A percentile compares a stretch with the other conserved stretches of the same genome.
Evolutionary conservation across 495 filamentous ascomycete genomes (phyloP).

Genomic region (Neurospora sp.): DNA sequence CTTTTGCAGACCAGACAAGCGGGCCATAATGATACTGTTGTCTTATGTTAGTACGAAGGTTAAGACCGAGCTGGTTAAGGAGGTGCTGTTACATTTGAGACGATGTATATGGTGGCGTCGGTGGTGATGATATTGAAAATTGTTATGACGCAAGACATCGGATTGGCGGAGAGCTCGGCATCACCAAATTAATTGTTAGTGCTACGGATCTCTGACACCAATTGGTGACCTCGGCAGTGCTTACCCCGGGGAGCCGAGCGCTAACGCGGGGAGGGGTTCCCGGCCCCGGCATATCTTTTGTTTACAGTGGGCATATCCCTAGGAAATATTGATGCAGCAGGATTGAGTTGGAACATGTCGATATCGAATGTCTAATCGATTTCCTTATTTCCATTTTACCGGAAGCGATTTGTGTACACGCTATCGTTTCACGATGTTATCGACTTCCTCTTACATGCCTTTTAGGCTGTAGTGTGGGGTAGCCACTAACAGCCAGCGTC

Average conservation of each 20-base stretch:
- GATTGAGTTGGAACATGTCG: neutral
- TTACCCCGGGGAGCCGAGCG: neutral
- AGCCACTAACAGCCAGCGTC: neutral
- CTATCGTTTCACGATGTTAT: neutral
- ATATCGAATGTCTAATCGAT: neutral
- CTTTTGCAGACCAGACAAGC: conserved; percentile 81
- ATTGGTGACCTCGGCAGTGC: neutral
- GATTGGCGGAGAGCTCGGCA: neutral
- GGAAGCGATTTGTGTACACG: neutral
- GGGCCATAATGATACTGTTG: conserved; percentile 6
- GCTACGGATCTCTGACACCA: neutral
- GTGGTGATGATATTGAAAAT: neutral
- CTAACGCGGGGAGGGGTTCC: neutral
- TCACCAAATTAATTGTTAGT: neutral
- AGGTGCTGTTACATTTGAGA: neutral
- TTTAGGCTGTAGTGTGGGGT: neutral
- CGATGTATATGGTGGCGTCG: neutral
- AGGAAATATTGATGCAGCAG: too few species aligned
- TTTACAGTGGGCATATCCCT: neutral
- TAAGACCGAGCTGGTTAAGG: neutral
- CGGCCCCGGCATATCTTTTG: neutral
- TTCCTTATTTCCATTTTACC: neutral
- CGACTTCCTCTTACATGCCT: neutral
- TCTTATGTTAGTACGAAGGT: neutral
- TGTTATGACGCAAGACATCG: neutral